These are phyloP conservation scores for Claviceps pusilla DNA, from an alignment of 2,329 filamentous ascomycete genomes.

Conservation along the genomic window DNA sequence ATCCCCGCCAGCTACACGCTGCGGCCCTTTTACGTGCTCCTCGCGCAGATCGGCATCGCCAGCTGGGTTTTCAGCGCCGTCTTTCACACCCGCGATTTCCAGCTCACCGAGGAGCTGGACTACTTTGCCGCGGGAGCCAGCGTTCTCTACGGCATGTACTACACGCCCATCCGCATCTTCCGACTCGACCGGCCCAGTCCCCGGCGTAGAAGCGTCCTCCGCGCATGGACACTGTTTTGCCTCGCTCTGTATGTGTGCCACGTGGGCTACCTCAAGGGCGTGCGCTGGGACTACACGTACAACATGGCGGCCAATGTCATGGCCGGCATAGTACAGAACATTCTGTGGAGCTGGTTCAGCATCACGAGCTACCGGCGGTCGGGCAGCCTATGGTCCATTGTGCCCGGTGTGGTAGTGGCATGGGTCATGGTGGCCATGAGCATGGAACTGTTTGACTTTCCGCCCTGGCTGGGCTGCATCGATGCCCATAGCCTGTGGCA, in stretches of 20 bases:
- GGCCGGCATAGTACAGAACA: conserved; percentile 64
- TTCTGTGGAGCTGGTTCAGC: conserved; percentile 77
- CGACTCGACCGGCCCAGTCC: conserved; percentile 50
- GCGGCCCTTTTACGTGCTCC: conserved; percentile 62
- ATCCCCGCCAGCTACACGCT: conserved; percentile 64
- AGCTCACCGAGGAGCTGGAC: conserved; percentile 78
- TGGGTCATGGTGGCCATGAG: conserved; percentile 93
- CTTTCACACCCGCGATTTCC: conserved; percentile 84
- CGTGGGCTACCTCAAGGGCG: conserved; percentile 69
- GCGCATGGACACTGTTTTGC: conserved; percentile 65
- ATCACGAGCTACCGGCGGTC: conserved; percentile 56
- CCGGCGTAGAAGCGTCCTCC: conserved; percentile 35
- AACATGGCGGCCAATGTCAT: conserved; percentile 94
- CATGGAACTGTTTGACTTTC: conserved; percentile 85
- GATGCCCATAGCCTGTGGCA: conserved; percentile 97
- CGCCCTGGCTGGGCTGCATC: conserved; percentile 64
- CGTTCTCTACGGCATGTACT: conserved; percentile 84
- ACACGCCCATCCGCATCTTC: conserved; percentile 67
- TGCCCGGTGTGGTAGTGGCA: conserved; percentile 79
- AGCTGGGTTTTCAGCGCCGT: conserved; percentile 82
- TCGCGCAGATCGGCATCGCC: conserved; percentile 67
- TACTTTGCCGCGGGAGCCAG: conserved; percentile 87
- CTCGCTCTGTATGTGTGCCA: conserved; percentile 56
- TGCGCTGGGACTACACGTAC: conserved; percentile 89
- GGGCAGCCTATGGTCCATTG: conserved; percentile 64